Conservation (phyloP, 2,329 filamentous ascomycete genomes). For the Curvularia sp. region DNA sequence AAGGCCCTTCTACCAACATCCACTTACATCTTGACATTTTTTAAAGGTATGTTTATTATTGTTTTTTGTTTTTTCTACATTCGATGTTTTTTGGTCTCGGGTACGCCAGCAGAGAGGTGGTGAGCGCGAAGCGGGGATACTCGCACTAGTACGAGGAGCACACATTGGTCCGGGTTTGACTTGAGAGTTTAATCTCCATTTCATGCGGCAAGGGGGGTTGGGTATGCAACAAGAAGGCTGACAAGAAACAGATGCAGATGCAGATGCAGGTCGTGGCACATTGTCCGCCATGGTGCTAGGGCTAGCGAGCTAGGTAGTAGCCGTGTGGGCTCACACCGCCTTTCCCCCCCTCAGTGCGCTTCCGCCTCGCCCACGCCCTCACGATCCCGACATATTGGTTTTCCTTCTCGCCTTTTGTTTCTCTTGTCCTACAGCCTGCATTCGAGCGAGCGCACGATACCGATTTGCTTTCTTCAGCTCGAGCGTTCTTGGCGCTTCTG, state of each 20-base stretch:
- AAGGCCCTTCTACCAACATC: too few species aligned
- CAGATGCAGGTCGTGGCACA: not conserved
- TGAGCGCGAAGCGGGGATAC: too few species aligned
- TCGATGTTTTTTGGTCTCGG: not conserved
- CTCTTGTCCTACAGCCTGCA: not conserved
- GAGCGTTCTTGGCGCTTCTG: constrained; percentile 7
- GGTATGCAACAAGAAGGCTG: not conserved
- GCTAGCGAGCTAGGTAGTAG: not conserved
- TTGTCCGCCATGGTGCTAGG: not conserved
- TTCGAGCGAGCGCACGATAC: constrained; percentile 1
- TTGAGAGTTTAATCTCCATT: too few species aligned
- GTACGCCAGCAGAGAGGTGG: not conserved
- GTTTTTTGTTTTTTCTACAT: not conserved
- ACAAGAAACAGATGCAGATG: not conserved
- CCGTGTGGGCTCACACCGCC: not conserved
- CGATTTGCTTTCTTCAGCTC: not conserved
- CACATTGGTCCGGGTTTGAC: too few species aligned
- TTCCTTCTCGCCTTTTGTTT: not conserved
- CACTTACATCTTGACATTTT: too few species aligned
- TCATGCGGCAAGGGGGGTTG: too few species aligned
- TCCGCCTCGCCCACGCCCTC: not conserved
- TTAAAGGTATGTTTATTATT: constrained; percentile 1
- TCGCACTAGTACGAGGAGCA: too few species aligned
- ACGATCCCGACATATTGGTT: not conserved
- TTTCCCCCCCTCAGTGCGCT: not conserved